Conservation (phyloP, 192 early-diverging fungal genomes). For the Kickxella alabastrina region DNA sequence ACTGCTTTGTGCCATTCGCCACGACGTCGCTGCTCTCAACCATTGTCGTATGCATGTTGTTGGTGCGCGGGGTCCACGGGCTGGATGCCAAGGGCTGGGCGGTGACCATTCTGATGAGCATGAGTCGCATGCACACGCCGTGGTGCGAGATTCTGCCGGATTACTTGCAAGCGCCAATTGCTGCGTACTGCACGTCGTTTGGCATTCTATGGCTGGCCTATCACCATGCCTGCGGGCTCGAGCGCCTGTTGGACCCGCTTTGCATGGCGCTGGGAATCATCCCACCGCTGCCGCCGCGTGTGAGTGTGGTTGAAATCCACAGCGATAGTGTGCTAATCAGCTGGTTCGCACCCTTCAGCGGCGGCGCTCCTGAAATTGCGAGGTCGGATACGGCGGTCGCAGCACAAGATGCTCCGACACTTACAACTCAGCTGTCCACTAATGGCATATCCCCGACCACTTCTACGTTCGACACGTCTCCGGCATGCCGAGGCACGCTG, state of each 20-base stretch:
- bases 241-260: conserved; percentile 34
- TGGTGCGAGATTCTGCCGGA: conserved; percentile 46
- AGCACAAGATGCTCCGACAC: not conserved
- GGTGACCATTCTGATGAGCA: conserved; percentile 32
- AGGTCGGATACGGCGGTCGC: not conserved
- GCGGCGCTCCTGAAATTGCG: not conserved
- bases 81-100: conserved; percentile 44
- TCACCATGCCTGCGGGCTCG: conserved; percentile 35
- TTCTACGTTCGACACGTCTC: not conserved
- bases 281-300: conserved; percentile 30
- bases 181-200: conserved; percentile 49
- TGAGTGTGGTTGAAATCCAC: conserved; percentile 28
- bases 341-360: conserved; percentile 5
- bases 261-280: conserved; percentile 34
- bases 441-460: not conserved
- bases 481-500: not conserved
- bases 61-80: conserved; percentile 44
- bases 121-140: conserved; percentile 29
- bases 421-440: conserved; percentile 9
- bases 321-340: conserved; percentile 20
- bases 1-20: conserved; percentile 26
- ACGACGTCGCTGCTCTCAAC: conserved; percentile 35
- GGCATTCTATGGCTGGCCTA: conserved; percentile 42
- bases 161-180: conserved; percentile 42
- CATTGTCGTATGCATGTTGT: conserved; percentile 47